A percentile compares a stretch with the other conserved stretches of the same genome.
Conservation (phyloP, 179 eudicot genomes). For the Actinidia arguta region DNA sequence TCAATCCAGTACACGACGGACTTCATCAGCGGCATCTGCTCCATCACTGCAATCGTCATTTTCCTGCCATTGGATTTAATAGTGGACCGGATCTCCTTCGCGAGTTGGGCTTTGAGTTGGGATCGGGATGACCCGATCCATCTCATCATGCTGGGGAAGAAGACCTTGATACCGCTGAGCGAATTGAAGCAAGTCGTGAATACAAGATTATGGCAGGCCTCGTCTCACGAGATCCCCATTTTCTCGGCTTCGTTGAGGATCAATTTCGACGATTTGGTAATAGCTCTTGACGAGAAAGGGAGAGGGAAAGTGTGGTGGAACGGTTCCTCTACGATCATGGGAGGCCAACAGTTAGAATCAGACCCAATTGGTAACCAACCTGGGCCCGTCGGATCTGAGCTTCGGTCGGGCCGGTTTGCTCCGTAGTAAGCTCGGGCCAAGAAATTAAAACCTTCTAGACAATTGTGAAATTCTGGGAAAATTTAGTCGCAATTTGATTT, state of each 20-base stretch:
- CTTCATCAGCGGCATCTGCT: conserved; percentile 74
- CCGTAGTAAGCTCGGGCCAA: conserved; percentile 54
- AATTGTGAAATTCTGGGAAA: conserved; percentile 75
- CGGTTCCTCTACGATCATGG: conserved; percentile 63
- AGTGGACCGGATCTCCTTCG: conserved; percentile 68
- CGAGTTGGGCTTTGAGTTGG: conserved; percentile 59
- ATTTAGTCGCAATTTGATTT: conserved; percentile 52
- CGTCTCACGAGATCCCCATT: conserved; percentile 65
- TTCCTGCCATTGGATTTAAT: conserved; percentile 57
- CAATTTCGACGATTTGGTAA: conserved; percentile 40
- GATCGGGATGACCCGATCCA: conserved; percentile 75
- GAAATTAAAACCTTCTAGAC: conserved; percentile 73
- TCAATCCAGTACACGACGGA: conserved; percentile 84
- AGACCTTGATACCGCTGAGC: conserved; percentile 83
- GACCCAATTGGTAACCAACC: conserved; percentile 56
- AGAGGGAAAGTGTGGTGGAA: conserved; percentile 57
- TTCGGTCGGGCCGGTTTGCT: conserved; percentile 50
- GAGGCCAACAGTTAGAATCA: conserved; percentile 64
- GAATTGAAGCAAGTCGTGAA: conserved; percentile 80
- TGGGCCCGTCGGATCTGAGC: conserved; percentile 62
- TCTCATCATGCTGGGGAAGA: conserved; percentile 77
- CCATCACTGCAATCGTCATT: conserved; percentile 74
- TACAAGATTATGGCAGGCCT: conserved; percentile 61
- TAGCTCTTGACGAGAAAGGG: conserved; percentile 62
- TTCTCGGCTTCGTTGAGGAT: conserved; percentile 64